Base-by-base conservation (phyloP, 2,329 filamentous ascomycete species). In the Ophiocordyceps australis region DNA sequence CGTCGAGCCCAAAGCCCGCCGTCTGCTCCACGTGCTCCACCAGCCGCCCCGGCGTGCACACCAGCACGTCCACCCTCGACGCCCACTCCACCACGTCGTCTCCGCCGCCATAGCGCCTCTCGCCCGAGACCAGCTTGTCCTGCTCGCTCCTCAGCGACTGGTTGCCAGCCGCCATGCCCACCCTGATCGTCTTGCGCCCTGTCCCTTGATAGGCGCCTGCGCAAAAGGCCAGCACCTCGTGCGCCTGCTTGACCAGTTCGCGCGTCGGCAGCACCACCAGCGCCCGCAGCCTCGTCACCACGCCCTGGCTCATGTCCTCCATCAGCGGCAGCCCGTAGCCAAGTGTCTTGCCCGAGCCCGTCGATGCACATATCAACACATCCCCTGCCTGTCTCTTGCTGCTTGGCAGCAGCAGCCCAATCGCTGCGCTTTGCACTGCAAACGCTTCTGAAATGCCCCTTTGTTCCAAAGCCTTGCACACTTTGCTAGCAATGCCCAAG, bases 331-430 rank as follows among this genome's bases (percentile, higher is more conserved):
- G 55, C 1, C 86, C 69, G 41, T 98, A 98, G 1, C 86, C 78
- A 11, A 98, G 50, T 0, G 89, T 98, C 46, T 98, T 98, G 29
- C 89, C 89, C 1, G 89, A 95, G 7, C 89, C 89, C 0, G 89
- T 98, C 2, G 86, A 79, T 0, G 91, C 89, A 7, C 83, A 89
- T 3, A 98, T 74, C 23, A 92, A 75, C 5, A 98, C 51, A 46
- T 98, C 89, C 5, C 81, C 78, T 2, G 65, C 54, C 19, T 71
- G 62, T 19, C 65, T 55, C 29, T 64, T 57, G 22, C 65, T 61
- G 1, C 64, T 67, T 14, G 69, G 73, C 4, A 92, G 57, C 5
- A 98, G 62, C 21, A 92, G 59, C 1, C 86, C 85, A 15, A 98
- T 62, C 0, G 89, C 51, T 1, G 42, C 41, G 1, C 54, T 52